Conservation (phyloP, 805 yeast species). For the Metschnikowia colocasiae region DNA sequence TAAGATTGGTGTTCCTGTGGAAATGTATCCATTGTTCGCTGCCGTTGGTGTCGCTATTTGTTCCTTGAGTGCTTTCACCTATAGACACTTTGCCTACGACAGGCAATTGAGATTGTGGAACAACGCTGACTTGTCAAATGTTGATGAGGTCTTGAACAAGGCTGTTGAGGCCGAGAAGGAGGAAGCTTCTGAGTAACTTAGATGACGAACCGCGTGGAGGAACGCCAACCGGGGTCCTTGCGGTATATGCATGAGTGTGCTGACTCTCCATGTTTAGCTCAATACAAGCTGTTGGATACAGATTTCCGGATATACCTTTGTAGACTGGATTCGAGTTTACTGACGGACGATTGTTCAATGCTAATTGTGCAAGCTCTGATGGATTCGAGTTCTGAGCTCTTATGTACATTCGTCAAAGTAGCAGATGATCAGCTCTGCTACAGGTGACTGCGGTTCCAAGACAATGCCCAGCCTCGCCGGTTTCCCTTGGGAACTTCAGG, state of each 20-base stretch:
- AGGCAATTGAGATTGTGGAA: constrained; percentile 45
- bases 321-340: background rate
- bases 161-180: constrained; percentile 26
- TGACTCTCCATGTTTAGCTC: constrained; percentile 5
- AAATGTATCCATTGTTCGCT: constrained; percentile 46
- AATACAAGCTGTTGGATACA: constrained; percentile 1
- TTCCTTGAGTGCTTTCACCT: constrained; percentile 41
- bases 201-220: background rate
- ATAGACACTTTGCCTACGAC: constrained; percentile 47
- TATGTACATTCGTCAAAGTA: too few relatives aligned
- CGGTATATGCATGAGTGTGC: constrained; percentile 3
- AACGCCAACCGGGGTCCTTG: background rate
- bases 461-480: too few relatives aligned
- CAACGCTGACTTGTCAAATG: constrained; percentile 41
- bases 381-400: background rate
- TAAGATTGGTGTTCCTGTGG: constrained; percentile 34
- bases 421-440: too few relatives aligned
- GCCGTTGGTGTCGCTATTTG: constrained; percentile 40
- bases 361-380: background rate
- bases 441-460: too few relatives aligned
- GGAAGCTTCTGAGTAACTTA: constrained; percentile 11
- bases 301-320: background rate
- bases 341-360: too few relatives aligned
- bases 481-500: too few relatives aligned
- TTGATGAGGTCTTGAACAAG: constrained; percentile 41